These are phyloP conservation scores for Dipsacomyces acuminosporus DNA, from an alignment of 371 early-diverging fungal genomes.

Conservation along the genomic window DNA sequence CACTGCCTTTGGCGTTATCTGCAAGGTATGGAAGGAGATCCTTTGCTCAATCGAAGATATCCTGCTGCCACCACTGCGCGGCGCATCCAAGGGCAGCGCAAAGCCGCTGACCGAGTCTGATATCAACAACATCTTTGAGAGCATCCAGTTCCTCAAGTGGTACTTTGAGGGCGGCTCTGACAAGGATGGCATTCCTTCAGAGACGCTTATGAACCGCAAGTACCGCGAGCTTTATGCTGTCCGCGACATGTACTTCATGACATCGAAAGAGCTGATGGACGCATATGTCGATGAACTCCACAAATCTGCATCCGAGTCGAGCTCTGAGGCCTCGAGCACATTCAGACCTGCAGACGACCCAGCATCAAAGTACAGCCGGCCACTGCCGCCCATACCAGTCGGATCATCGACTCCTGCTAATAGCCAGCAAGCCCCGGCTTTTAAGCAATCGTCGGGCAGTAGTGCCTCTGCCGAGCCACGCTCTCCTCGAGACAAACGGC, in stretches of 20 bases:
- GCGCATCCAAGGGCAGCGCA: constrained; percentile 53
- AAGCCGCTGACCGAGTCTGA: constrained; percentile 67
- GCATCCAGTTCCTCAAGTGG: constrained; percentile 64
- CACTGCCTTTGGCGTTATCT: constrained; percentile 75
- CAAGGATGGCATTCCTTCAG: constrained; percentile 70
- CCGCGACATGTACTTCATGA: constrained; percentile 58
- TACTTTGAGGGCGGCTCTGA: constrained; percentile 86
- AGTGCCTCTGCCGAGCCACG: too few relatives aligned
- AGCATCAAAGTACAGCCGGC: constrained; percentile 2
- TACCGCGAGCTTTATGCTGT: constrained; percentile 65
- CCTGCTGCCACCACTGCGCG: constrained; percentile 75
- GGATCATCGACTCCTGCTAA: too few relatives aligned
- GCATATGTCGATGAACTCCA: constrained; percentile 51
- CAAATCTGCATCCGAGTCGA: constrained; percentile 8
- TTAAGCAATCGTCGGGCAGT: too few relatives aligned
- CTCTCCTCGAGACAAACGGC: neutral
- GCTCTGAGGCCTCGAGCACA: neutral
- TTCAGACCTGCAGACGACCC: neutral
- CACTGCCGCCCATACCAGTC: neutral
- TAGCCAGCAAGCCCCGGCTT: too few relatives aligned
- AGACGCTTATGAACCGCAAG: constrained; percentile 67
- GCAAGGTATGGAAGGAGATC: constrained; percentile 81
- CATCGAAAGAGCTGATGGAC: constrained; percentile 57
- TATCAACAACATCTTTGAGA: constrained; percentile 67
- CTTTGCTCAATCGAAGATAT: constrained; percentile 66